Conservation (phyloP, 31 red algal genomes). For the Endocladia muricata region DNA sequence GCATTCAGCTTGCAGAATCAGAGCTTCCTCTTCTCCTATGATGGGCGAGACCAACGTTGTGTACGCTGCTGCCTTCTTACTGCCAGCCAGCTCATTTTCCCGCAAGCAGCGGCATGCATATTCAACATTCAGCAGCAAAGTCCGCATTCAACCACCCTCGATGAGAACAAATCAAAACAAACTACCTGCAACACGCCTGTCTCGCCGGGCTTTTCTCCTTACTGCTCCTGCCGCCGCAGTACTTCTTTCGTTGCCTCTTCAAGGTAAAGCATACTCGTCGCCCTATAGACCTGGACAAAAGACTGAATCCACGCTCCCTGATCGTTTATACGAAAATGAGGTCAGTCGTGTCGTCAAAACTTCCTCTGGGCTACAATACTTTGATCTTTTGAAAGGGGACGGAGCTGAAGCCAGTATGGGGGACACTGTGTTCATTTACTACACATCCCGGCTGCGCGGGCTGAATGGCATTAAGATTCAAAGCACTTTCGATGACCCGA, state of each 20-base stretch:
- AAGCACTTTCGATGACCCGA: constrained; percentile 31
- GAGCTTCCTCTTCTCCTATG: no score
- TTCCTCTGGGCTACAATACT: constrained; percentile 64
- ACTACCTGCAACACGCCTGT: no score
- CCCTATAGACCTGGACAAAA: constrained; percentile 36
- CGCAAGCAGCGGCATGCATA: no score
- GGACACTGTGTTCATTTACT: constrained; percentile 44
- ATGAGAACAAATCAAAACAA: no score
- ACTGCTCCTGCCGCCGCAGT: not conserved
- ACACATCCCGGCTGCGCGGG: constrained; percentile 66
- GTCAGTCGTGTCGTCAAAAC: constrained; percentile 32
- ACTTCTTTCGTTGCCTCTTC: not conserved
- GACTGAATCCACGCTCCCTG: constrained; percentile 16
- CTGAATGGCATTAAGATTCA: constrained; percentile 73
- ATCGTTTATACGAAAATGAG: constrained; percentile 36
- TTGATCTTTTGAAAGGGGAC: constrained; percentile 42
- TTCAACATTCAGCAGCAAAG: no score
- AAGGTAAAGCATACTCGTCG: constrained; percentile 33
- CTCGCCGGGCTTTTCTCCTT: constrained; percentile 33
- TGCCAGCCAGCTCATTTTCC: no score
- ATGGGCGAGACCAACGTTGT: no score
- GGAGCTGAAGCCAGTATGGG: constrained; percentile 26
- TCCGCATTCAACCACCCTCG: no score
- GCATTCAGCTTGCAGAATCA: no score
- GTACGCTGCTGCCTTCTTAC: no score